Conservation (phyloP, 768 basidiomycete genomes). For the Hypholoma fasciculare region DNA sequence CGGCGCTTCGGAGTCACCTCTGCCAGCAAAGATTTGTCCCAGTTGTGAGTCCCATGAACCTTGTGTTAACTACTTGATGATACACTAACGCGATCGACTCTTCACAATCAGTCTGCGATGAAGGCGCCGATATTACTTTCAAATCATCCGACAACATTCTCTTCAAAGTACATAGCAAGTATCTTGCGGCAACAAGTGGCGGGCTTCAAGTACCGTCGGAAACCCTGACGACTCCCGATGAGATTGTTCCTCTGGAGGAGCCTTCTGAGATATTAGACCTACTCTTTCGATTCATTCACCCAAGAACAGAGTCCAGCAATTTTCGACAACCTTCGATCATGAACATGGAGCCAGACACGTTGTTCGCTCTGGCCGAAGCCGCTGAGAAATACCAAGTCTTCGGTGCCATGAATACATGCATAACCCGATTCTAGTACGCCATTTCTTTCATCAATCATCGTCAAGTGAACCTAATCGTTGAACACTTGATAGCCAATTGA, state of each 20-base stretch:
- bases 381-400: constrained; percentile 26
- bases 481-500: background rate
- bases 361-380: constrained; percentile 20
- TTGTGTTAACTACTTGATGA: too few species aligned
- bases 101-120: constrained; percentile 3
- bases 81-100: too few species aligned
- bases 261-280: constrained; percentile 6
- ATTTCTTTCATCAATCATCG: too few species aligned
- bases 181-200: constrained; percentile 5
- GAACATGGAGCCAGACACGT: background rate
- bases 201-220: constrained; percentile 1
- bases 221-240: background rate
- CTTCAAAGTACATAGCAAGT: constrained; percentile 5
- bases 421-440: constrained; percentile 14
- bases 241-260: constrained; percentile 3
- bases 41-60: too few species aligned
- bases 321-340: constrained; percentile 3
- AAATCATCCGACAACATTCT: constrained; percentile 11
- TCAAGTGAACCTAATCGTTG: too few species aligned
- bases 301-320: background rate
- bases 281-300: constrained; percentile 15
- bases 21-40: too few species aligned
- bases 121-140: constrained; percentile 10
- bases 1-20: too few species aligned
- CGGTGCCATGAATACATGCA: constrained; percentile 20